Conservation (phyloP, 2,329 filamentous ascomycete genomes). For the Teratosphaeria nubilosa region DNA sequence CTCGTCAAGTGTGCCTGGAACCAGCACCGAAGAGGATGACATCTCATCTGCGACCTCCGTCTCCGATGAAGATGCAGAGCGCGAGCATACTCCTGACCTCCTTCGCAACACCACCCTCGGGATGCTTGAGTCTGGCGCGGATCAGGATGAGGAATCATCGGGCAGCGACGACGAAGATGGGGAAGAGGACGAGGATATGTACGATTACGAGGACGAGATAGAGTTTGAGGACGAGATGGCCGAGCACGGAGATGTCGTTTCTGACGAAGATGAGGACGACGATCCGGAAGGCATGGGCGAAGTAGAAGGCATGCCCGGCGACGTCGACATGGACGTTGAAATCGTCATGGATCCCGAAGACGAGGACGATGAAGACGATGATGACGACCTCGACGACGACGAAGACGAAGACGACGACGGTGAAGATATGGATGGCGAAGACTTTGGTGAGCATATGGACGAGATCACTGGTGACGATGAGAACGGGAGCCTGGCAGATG, state of each 20-base stretch:
- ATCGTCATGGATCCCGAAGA: slow-evolving; percentile 75
- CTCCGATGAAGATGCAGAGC: slow-evolving; percentile 51
- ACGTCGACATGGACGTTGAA: slow-evolving; percentile 62
- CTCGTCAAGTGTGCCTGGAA: slow-evolving; percentile 47
- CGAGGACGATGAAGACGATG: slow-evolving; percentile 50
- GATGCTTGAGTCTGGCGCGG: slow-evolving; percentile 77
- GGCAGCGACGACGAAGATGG: slow-evolving; percentile 50
- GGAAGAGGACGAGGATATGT: slow-evolving; percentile 80
- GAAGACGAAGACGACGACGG: slow-evolving; percentile 48
- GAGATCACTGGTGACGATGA: slow-evolving; percentile 40
- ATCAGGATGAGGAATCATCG: slow-evolving; percentile 71
- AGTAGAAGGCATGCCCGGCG: slow-evolving; percentile 53
- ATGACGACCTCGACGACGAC: slow-evolving; percentile 53
- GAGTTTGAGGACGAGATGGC: slow-evolving; percentile 78
- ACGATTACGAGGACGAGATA: slow-evolving; percentile 83
- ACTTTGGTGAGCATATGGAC: slow-evolving; percentile 48
- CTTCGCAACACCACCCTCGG: slow-evolving; percentile 94
- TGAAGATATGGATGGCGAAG: slow-evolving; percentile 48
- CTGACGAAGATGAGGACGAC: slow-evolving; percentile 75
- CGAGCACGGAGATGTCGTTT: slow-evolving; percentile 78
- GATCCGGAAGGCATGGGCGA: slow-evolving; percentile 73
- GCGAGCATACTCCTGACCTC: slow-evolving; percentile 91
- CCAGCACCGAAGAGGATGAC: slow-evolving; percentile 68
- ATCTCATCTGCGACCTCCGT: slow-evolving; percentile 79
- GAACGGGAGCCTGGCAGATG: slow-evolving; percentile 35